Base-by-base conservation (phyloP, 129 eudicot genomes). In the Lactuca sativa region DNA sequence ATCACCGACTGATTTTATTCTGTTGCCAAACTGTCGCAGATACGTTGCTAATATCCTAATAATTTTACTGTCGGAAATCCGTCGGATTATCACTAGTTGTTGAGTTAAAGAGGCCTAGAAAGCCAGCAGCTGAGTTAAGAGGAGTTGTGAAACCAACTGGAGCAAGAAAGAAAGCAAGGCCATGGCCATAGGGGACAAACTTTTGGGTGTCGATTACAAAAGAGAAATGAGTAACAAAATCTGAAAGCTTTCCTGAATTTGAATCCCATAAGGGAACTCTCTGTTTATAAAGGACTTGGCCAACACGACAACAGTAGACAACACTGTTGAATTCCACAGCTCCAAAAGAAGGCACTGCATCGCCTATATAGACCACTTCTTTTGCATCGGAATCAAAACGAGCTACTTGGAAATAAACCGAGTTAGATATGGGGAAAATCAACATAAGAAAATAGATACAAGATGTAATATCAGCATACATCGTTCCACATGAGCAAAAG, bases 101-200 rank as follows among this genome's bases (percentile, higher is more conserved):
- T 2, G 78, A 55, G 47, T 74, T 76, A 14, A 80, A 83, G 9
- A 83, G 82, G 40, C 88, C 91, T 41, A 86, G 64, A 74, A 70
- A 82, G 10, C 91, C 91, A 11, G 84, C 86, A 9, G 57, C 82
- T 14, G 91, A 82, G 63, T 82, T 82, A 10, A 74, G 74, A 17
- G 88, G 91, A 32, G 60, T 71, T 33, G 64, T 78, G 66, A 67
- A 80, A 13, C 70, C 82, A 47, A 65, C 74, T 3, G 84, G 86
- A 41, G 88, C 83, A 32, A 86, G 74, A 66, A 83, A 86, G 76
- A 86, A 83, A 6, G 81, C 78, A 41, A 86, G 62, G 9, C 88
- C 84, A 62, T 83, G 80, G 48, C 86, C 86, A 16, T 80, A 78
- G 3, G 7, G 16, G 12, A 66, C 7, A 14, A 47, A 33, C 21